Conservation (phyloP, 2,329 filamentous ascomycete species). For the Trichoderma endophyticum region DNA sequence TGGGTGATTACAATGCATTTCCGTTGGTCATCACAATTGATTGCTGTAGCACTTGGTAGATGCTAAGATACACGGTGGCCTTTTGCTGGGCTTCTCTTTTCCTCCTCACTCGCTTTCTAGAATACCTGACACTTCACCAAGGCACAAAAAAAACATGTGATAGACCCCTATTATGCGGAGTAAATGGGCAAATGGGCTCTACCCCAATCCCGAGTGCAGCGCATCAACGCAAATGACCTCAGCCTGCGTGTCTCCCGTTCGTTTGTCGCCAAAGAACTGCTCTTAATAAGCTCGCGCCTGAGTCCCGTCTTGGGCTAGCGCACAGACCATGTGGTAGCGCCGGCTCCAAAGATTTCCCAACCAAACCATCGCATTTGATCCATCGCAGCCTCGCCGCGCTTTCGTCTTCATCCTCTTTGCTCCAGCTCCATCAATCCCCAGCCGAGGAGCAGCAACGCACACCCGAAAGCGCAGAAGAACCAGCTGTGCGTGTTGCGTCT, state of each 20-base stretch:
- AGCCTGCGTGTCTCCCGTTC: background rate
- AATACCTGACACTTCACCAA: background rate
- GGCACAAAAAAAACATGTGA: background rate
- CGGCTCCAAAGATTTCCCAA: slow-evolving; percentile 15
- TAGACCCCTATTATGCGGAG: slow-evolving; percentile 12
- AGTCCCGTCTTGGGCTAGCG: background rate
- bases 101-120: background rate
- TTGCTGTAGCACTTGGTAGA: background rate
- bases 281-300: background rate
- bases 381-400: slow-evolving; percentile 18
- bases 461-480: slow-evolving; percentile 12
- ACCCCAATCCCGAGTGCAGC: background rate
- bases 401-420: background rate
- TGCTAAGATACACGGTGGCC: background rate
- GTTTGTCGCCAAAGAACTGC: background rate
- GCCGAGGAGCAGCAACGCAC: slow-evolving; percentile 19
- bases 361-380: slow-evolving; percentile 10
- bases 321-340: slow-evolving; percentile 13
- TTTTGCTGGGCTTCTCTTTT: too few relatives aligned
- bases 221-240: background rate
- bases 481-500: slow-evolving; percentile 14
- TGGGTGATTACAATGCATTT: background rate
- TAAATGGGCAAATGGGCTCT: background rate
- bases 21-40: background rate
- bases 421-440: background rate